A percentile compares a stretch with the other conserved stretches of the same genome.
phyloP scores from a whole-genome alignment of 2,329 filamentous ascomycete genomes.

The Pseudogymnoascus sp. region DNA sequence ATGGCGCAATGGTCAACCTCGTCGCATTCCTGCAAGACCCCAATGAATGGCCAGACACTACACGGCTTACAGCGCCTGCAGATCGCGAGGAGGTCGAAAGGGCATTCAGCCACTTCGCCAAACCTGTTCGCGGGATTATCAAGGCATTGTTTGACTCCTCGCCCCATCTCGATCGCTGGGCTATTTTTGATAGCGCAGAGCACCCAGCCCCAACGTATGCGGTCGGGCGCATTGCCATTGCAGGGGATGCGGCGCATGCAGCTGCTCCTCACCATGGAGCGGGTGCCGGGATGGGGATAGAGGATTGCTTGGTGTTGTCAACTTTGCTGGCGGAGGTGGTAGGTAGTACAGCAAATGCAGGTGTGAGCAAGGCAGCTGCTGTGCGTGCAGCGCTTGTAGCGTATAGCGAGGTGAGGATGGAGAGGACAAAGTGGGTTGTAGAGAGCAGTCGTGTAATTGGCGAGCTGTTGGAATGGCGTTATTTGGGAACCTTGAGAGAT shows the following conservation, averaged over 20 bases:
- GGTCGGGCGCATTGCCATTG: constrained; percentile 37
- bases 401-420: constrained; percentile 24
- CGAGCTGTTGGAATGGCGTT: constrained; percentile 29
- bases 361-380: constrained; percentile 16
- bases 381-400: constrained; percentile 26
- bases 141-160: too few relatives aligned
- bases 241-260: constrained; percentile 49
- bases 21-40: constrained; percentile 39
- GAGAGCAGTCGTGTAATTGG: constrained; percentile 29
- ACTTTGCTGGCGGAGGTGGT: constrained; percentile 31
- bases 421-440: constrained; percentile 30
- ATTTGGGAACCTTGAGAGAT: constrained; percentile 20
- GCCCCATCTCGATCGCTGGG: constrained; percentile 31
- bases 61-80: constrained; percentile 30
- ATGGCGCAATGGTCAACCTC: constrained; percentile 33
- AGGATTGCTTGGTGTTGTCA: constrained; percentile 35
- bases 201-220: constrained; percentile 38
- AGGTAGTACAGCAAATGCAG: constrained; percentile 15
- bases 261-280: constrained; percentile 45
- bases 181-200: constrained; percentile 44
- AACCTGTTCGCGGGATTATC: constrained; percentile 18
- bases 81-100: constrained; percentile 32
- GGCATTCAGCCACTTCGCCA: neutral
- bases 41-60: constrained; percentile 31
- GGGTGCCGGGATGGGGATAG: constrained; percentile 46